Base-by-base conservation (phyloP, 805 yeast species). In the Sporopachydermia lactativora region DNA sequence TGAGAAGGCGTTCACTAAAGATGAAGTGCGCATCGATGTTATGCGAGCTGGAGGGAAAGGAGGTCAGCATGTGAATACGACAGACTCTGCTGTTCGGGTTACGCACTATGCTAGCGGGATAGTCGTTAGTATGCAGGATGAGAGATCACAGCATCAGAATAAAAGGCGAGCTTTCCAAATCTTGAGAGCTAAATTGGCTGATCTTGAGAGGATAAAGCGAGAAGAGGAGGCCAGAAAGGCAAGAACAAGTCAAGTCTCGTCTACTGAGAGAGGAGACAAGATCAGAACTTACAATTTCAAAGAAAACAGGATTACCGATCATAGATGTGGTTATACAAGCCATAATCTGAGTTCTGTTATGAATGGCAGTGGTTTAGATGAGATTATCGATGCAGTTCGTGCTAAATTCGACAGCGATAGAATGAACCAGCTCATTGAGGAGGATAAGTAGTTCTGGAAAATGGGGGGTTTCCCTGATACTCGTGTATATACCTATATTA, bases 31-130 rank as follows among this genome's bases (percentile, higher is more conserved):
- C 42, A 76, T 92, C 3, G 98, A 92, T 55, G 86, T 92, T n/a
- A 92, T 89, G 95, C 69, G 98, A 49, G 84, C 97, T 1, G 77
- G 95, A 42, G 98, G 98, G 3, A 81, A 92, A 47, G 98, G 98
- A 42, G 98, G 98, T 0, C 98, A 89, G 62, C 97, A 89, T 54
- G 98, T 89, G 31, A 89, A 89, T 55, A 89, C 95, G 11, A 92
- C 97, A 0, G 97, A 89, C 54, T 85, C 96, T 1, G 98, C 98
- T 0, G 97, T 92, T 11, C 69, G 98, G 50, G 62, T 92, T 18
- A 85, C 89, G 1, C 98, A 92, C 61, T 65, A 81, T 13, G 96
- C 97, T 3, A 77, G 95, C 0, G 96, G 96, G 2, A 76, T 84
- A 34, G 77, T 75, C 3, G 96, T 92, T 2, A 70, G 77, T 39